phyloP scores from a whole-genome alignment of 2,329 filamentous ascomycete genomes.

The Aspergillus oerlinghausenensis region DNA sequence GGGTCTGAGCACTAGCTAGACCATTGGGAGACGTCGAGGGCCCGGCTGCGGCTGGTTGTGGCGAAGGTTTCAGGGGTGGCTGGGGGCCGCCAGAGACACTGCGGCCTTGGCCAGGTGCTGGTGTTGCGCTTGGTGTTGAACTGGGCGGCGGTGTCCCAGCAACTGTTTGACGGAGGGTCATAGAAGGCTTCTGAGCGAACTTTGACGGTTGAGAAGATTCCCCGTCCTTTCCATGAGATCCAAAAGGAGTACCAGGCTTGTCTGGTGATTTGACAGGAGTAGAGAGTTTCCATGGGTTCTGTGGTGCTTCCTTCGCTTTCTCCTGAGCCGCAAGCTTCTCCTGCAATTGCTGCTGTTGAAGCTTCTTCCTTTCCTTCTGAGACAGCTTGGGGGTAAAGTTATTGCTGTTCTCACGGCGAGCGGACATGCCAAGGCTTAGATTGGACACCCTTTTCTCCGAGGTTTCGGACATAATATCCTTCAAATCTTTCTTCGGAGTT shows the following conservation, averaged over 20 bases:
- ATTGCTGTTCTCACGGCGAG: slow-evolving; percentile 39
- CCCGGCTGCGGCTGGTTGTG: slow-evolving; percentile 40
- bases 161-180: slow-evolving; percentile 60
- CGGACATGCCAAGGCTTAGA: slow-evolving; percentile 49
- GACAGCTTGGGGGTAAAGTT: slow-evolving; percentile 62
- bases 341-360: slow-evolving; percentile 62
- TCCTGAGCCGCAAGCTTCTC: slow-evolving; percentile 34
- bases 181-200: slow-evolving; percentile 40
- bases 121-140: slow-evolving; percentile 25
- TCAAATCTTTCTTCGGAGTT: slow-evolving; percentile 65
- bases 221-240: slow-evolving; percentile 23
- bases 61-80: slow-evolving; percentile 12
- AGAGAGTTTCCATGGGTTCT: slow-evolving; percentile 62
- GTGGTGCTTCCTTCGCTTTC: slow-evolving; percentile 31
- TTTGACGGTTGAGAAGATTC: slow-evolving; percentile 17
- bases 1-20: slow-evolving; percentile 21
- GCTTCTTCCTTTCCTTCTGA: slow-evolving; percentile 86
- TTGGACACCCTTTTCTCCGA: slow-evolving; percentile 49
- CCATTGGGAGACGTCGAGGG: slow-evolving; percentile 20
- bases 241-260: slow-evolving; percentile 32
- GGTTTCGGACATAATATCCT: slow-evolving; percentile 68
- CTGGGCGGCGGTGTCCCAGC: slow-evolving; percentile 39
- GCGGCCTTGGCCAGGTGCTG: slow-evolving; percentile 47
- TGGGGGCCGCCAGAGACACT: slow-evolving; percentile 16
- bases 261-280: slow-evolving; percentile 10